Evolutionary conservation across 2,329 filamentous ascomycete species (phyloP).

Genomic region (Monosporascus sp.): DNA sequence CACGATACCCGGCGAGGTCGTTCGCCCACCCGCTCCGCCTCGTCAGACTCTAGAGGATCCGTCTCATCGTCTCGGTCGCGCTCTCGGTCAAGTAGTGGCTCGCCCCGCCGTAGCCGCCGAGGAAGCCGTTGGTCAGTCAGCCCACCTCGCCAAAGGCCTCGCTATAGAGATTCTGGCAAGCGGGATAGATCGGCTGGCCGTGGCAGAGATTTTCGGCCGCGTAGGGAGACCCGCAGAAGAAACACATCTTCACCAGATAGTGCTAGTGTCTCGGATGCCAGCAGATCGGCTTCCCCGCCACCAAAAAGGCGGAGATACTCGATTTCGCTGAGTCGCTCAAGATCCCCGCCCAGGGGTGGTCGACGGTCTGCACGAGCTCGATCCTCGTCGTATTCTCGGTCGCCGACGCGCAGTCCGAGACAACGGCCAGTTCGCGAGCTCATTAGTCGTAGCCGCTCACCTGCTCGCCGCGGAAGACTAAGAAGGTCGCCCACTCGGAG

Average conservation of each 20-base stretch:
- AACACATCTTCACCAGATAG: slow-evolving; percentile 24
- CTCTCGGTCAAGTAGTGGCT: slow-evolving; percentile 21
- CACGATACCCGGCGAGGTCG: slow-evolving; percentile 38
- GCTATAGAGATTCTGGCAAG: slow-evolving; percentile 19
- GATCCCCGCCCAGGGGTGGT: slow-evolving; percentile 31
- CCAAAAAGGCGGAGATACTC: slow-evolving; percentile 49
- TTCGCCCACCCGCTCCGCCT: slow-evolving; percentile 34
- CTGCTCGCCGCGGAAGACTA: slow-evolving; percentile 28
- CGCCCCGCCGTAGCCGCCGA: slow-evolving; percentile 19
- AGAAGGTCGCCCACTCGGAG: slow-evolving; percentile 30
- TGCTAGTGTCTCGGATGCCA: slow-evolving; percentile 19
- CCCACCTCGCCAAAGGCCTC: slow-evolving; percentile 22
- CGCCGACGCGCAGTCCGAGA: slow-evolving; percentile 29
- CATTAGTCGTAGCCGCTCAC: slow-evolving; percentile 31
- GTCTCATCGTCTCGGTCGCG: slow-evolving; percentile 20
- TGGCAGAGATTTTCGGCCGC: slow-evolving; percentile 16
- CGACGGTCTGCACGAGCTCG: slow-evolving; percentile 34
- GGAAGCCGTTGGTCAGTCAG: slow-evolving; percentile 21
- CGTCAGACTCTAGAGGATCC: slow-evolving; percentile 30
- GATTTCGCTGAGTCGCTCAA: slow-evolving; percentile 42
- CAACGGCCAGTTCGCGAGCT: slow-evolving; percentile 29
- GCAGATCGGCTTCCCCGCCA: slow-evolving; percentile 33
- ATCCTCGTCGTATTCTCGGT: slow-evolving; percentile 34
- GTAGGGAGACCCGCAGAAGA: slow-evolving; percentile 20
- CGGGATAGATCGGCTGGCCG: slow-evolving; percentile 25